phyloP scores from a whole-genome alignment of 345 rosid species.

The Camelina neglecta region DNA sequence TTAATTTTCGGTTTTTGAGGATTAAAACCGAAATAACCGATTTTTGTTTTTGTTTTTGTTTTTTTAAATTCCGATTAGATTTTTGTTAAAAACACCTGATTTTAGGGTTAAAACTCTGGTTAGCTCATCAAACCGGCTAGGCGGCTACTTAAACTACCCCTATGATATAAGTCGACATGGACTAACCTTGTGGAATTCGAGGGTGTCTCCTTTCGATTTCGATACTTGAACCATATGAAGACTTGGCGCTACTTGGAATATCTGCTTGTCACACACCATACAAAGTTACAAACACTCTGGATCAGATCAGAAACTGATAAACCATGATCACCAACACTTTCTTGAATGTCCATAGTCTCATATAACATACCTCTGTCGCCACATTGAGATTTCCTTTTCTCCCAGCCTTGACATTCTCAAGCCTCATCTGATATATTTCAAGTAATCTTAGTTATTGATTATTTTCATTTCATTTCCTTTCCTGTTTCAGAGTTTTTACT shows the following conservation, averaged over 20 bases:
- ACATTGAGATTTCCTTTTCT: conserved; percentile 94
- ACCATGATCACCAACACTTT: conserved; percentile 4
- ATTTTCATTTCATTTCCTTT: conserved; percentile 2
- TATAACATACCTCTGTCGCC: conserved; percentile 70
- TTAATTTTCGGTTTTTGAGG: too few relatives aligned
- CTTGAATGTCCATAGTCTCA: neutral
- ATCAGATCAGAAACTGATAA: conserved; percentile 4
- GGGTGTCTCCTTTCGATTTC: conserved; percentile 95
- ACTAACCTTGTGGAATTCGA: conserved; percentile 87
- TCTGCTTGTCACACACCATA: conserved; percentile 47
- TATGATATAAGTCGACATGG: neutral
- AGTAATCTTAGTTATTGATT: neutral
- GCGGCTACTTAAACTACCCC: neutral
- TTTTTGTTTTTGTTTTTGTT: too few relatives aligned
- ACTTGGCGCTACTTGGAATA: conserved; percentile 96
- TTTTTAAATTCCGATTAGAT: too few relatives aligned
- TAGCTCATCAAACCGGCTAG: conserved; percentile 16
- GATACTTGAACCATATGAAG: conserved; percentile 94
- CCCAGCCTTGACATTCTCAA: conserved; percentile 86
- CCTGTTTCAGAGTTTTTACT: neutral
- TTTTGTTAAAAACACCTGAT: too few relatives aligned
- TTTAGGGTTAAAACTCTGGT: neutral
- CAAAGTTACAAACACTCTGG: conserved; percentile 1
- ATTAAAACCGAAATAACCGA: too few relatives aligned
- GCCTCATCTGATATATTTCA: conserved; percentile 67